Evolutionary conservation across 1,284 basidiomycete genomes (phyloP), one percentile per base, ranked within the genome.

Genomic region (Pseudozyma hubeiensis): DNA sequence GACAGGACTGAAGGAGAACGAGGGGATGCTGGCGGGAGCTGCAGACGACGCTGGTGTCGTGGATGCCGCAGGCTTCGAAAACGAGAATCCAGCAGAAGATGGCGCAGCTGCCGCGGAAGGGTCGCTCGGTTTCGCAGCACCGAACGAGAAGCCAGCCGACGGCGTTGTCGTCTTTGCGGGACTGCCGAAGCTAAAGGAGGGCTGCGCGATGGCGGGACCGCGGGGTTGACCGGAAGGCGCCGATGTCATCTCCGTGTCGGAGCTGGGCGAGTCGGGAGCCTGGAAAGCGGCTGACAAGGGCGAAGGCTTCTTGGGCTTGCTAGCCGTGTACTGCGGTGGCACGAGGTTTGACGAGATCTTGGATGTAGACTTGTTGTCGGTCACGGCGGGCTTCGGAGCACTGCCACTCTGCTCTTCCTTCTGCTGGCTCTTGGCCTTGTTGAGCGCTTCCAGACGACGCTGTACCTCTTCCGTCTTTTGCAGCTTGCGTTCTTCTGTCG

Each of bases 301-400:
- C 40, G 73, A 76, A 1, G 77, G 77, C 58, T 78, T 78, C 62
- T 78, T 78, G 24, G 77, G 77, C 49, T 73, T 72, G 14, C 63
- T 64, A 0, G 69, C 64, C 11, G 74, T 59, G 40, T 75, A 75
- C 41, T 75, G 72, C 34, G 67, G 62, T 8, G 72, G 72, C 7
- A 75, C 48, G n/a, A 70, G 44, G 7, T 34, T 53, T 3, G 59
- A 52, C 35, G 52, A 11, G 16, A 56, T 31, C 53, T 63, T 63
- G 8, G 48, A 13, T 10, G 55, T 19, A 2, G 53, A 8, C n/a
- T 52, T 53, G 19, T 40, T n/a, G 37, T 45, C 33, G n/a, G 34
- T 37, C 29, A 19, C 16, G 24, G 60, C 40, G 13, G 51, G 39
- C 46, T 66, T 60, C 10, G 53, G 24, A 9, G 44, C 55, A 17